Conservation (phyloP, 2,329 filamentous ascomycete genomes). For the Sarocladiaceae sp. region DNA sequence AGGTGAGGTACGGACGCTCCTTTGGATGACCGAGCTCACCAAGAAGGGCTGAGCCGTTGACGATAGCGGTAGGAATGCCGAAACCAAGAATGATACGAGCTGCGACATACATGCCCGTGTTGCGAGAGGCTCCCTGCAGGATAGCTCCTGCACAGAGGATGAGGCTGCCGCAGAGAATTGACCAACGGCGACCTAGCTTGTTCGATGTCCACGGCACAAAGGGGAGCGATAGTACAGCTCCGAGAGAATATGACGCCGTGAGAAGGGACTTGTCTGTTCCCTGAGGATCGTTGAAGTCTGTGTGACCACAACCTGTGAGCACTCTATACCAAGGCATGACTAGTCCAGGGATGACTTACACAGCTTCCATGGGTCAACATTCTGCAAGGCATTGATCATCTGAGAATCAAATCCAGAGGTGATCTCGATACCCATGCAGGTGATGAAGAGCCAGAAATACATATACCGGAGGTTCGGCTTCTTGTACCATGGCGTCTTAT, state of each 20-base stretch:
- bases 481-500: conserved; percentile 44
- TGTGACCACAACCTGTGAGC: too few relatives aligned
- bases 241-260: conserved; percentile 52
- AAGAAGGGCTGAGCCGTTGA: conserved; percentile 51
- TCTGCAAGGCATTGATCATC: conserved; percentile 38
- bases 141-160: conserved; percentile 48
- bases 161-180: conserved; percentile 12
- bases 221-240: conserved; percentile 51
- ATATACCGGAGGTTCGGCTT: conserved; percentile 52
- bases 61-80: conserved; percentile 53
- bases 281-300: conserved; percentile 6
- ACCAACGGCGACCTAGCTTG: conserved; percentile 32
- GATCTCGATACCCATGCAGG: conserved; percentile 43
- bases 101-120: conserved; percentile 48
- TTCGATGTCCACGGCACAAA: conserved; percentile 52
- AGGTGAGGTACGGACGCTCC: conserved; percentile 52
- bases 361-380: conserved; percentile 26
- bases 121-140: conserved; percentile 32
- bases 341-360: conserved; percentile 27
- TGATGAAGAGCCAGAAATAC: conserved; percentile 51
- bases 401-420: conserved; percentile 40
- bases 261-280: conserved; percentile 19
- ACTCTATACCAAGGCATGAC: too few relatives aligned
- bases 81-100: conserved; percentile 55
- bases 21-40: conserved; percentile 55